Evolutionary conservation across 2,329 filamentous ascomycete genomes (phyloP).

Genomic region (Phoma sp.): DNA sequence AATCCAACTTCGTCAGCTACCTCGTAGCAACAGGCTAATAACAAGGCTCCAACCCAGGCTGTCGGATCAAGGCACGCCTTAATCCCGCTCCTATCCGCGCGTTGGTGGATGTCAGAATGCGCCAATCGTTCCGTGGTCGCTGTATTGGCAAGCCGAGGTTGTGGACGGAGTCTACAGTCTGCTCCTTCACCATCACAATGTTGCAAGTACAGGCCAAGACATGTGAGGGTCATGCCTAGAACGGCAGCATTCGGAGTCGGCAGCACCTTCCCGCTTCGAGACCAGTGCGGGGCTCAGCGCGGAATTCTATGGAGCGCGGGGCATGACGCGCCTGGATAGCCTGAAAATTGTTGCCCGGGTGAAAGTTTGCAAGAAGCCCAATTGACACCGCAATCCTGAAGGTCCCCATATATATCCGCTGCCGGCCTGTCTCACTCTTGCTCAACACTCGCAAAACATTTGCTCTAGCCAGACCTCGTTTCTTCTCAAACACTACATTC

Average conservation of each 20-base stretch:
- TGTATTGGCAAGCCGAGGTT: neutral
- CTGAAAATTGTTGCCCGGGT: constrained; percentile 33
- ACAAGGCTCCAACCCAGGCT: neutral
- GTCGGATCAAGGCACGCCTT: constrained; percentile 6
- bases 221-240: neutral
- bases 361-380: constrained; percentile 27
- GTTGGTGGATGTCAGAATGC: neutral
- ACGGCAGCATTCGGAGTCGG: constrained; percentile 15
- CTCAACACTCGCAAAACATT: constrained; percentile 10
- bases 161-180: neutral
- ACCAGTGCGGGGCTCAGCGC: neutral
- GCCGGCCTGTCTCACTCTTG: constrained; percentile 18
- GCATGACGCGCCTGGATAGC: constrained; percentile 31
- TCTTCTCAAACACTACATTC: constrained; percentile 19
- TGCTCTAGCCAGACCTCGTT: constrained; percentile 3
- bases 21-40: constrained; percentile 4
- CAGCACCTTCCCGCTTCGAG: constrained; percentile 14
- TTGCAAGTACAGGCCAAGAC: neutral
- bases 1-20: neutral
- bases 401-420: constrained; percentile 30
- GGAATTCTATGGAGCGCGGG: constrained; percentile 10
- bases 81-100: constrained; percentile 5
- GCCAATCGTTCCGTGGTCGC: neutral
- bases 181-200: neutral
- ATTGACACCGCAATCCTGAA: constrained; percentile 31